phyloP scores from a whole-genome alignment of 1,284 basidiomycete genomes.

The Ceratobasidium papillatum region DNA sequence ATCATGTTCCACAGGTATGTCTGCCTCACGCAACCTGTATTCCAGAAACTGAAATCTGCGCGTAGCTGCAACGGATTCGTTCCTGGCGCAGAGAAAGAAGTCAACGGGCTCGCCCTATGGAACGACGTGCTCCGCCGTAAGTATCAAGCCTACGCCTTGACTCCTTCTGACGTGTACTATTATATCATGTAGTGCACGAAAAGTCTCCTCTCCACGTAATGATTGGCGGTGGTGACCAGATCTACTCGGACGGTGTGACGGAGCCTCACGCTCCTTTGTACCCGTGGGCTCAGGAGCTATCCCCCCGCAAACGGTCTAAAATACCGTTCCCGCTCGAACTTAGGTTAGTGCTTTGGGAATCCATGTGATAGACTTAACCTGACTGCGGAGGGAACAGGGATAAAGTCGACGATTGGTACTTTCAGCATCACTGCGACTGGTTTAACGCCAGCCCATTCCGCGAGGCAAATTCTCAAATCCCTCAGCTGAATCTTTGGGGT shows the following conservation, averaged over 20 bases:
- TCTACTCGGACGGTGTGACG: slow-evolving; percentile 29
- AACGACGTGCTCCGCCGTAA: slow-evolving; percentile 33
- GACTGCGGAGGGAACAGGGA: too few relatives aligned
- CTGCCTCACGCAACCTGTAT: too few relatives aligned
- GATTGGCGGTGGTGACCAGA: slow-evolving; percentile 39
- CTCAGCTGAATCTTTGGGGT: slow-evolving; percentile 37
- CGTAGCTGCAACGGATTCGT: slow-evolving; percentile 37
- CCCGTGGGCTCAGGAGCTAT: slow-evolving; percentile 36
- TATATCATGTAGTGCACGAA: not conserved
- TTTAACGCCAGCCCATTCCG: slow-evolving; percentile 33
- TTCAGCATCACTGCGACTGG: slow-evolving; percentile 38
- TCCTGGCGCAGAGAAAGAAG: slow-evolving; percentile 35
- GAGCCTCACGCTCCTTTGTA: slow-evolving; percentile 30
- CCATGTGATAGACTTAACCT: not conserved
- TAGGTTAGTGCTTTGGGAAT: not conserved
- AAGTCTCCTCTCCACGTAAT: slow-evolving; percentile 37
- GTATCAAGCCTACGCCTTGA: not conserved
- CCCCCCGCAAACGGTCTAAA: slow-evolving; percentile 24
- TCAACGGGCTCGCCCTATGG: slow-evolving; percentile 34
- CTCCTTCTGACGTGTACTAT: not conserved
- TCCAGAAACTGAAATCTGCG: not conserved
- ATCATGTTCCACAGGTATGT: slow-evolving; percentile 37
- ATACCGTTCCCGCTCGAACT: slow-evolving; percentile 35
- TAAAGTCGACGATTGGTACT: slow-evolving; percentile 38
- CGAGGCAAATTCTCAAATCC: slow-evolving; percentile 37